phyloP scores from a whole-genome alignment of 2,329 filamentous ascomycete species.

The Scopulariopsis brevicaulis region DNA sequence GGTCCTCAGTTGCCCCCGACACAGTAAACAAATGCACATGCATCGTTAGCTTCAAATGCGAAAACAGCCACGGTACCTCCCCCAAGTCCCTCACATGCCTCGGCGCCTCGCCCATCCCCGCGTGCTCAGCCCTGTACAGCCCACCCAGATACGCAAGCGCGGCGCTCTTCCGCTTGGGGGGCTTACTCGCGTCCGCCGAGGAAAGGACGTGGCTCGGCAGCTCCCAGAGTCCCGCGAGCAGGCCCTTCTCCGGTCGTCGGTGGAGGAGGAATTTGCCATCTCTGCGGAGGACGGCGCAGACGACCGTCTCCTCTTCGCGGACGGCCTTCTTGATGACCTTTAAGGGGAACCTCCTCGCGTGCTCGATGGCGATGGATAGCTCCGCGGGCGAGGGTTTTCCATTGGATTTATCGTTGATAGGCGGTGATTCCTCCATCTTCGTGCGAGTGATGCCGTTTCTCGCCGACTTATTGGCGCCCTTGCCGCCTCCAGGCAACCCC shows the following conservation, averaged over 20 bases:
- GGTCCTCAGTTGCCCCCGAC: conserved; percentile 3
- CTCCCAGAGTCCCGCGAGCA: conserved; percentile 45
- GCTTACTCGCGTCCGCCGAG: conserved; percentile 8
- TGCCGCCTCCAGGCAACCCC: conserved; percentile 7
- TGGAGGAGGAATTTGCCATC: conserved; percentile 35
- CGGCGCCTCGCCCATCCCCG: conserved; percentile 7
- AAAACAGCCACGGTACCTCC: conserved; percentile 44
- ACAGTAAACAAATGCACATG: conserved; percentile 40
- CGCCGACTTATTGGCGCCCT: background rate
- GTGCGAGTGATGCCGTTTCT: background rate
- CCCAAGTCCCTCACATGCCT: conserved; percentile 31
- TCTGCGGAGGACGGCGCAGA: conserved; percentile 33
- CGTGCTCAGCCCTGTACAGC: conserved; percentile 11
- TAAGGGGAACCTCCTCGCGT: conserved; percentile 39
- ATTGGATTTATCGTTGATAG: background rate
- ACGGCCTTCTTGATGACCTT: conserved; percentile 39
- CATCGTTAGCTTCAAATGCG: conserved; percentile 45
- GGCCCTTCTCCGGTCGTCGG: conserved; percentile 38
- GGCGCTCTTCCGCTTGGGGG: conserved; percentile 19
- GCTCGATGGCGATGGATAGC: conserved; percentile 15
- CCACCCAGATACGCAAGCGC: conserved; percentile 22
- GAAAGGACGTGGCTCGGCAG: conserved; percentile 33
- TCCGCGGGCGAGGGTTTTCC: background rate
- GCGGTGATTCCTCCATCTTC: background rate
- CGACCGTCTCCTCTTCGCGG: conserved; percentile 38